These are phyloP conservation scores for Beta corolliflora DNA, from an alignment of 179 eudicot genomes.

Conservation along the genomic window DNA sequence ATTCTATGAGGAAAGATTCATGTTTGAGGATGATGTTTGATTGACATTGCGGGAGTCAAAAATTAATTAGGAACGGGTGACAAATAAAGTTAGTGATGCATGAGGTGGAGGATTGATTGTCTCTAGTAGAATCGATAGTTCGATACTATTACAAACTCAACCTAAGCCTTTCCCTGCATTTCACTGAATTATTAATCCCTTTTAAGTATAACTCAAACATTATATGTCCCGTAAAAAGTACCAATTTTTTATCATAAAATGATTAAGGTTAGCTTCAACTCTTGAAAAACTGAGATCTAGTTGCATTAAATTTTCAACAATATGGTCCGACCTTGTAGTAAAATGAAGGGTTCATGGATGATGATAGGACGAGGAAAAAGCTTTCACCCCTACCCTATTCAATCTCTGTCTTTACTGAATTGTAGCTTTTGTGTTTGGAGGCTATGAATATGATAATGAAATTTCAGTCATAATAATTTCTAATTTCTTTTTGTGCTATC, in stretches of 20 bases:
- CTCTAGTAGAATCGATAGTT: too few relatives aligned
- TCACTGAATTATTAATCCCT: too few relatives aligned
- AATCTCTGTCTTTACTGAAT: slow-evolving; percentile 21
- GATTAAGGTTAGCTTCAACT: background rate
- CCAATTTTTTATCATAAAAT: slow-evolving; percentile 5
- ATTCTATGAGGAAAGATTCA: too few relatives aligned
- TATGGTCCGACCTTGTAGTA: slow-evolving; percentile 16
- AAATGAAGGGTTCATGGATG: slow-evolving; percentile 24
- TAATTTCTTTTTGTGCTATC: background rate
- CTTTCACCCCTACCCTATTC: background rate
- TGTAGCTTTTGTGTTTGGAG: slow-evolving; percentile 23
- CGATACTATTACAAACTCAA: too few relatives aligned
- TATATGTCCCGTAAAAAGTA: background rate
- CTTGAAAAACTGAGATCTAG: background rate
- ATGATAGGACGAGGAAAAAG: slow-evolving; percentile 26
- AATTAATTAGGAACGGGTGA: too few relatives aligned
- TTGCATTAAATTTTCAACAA: slow-evolving; percentile 4
- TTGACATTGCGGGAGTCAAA: too few relatives aligned
- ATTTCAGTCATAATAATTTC: slow-evolving; percentile 5
- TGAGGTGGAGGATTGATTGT: too few relatives aligned
- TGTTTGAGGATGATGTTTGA: too few relatives aligned
- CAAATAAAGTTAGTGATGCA: too few relatives aligned
- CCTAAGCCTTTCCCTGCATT: too few relatives aligned
- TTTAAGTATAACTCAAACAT: background rate
- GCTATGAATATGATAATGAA: slow-evolving; percentile 18